Percentiles rank a stretch among this genome's conserved stretches.
Evolutionary conservation across 2,329 filamentous ascomycete genomes (phyloP).

Genomic region (Clarireedia paspali): DNA sequence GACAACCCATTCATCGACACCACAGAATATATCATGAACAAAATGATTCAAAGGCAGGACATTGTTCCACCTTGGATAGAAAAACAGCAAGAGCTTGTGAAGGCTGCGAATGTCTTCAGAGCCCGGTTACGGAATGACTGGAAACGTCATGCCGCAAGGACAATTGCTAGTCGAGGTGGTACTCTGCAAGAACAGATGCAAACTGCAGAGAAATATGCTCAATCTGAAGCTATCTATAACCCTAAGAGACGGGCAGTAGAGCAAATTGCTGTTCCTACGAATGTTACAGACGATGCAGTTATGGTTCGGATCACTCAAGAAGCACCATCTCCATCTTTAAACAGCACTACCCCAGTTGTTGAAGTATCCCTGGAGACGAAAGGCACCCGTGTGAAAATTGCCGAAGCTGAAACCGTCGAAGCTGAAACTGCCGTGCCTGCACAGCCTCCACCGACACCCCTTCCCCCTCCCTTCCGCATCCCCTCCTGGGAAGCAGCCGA

Average conservation of each 20-base stretch:
- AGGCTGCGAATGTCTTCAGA: conserved; percentile 63
- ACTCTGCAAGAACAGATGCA: conserved; percentile 64
- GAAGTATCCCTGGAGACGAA: conserved; percentile 17
- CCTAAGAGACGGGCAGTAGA: conserved; percentile 42
- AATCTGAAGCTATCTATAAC: conserved; percentile 62
- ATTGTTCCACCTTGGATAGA: conserved; percentile 98
- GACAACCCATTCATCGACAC: conserved; percentile 90
- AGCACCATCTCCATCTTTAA: conserved; percentile 17
- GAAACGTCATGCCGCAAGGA: conserved; percentile 71
- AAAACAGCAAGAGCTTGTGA: conserved; percentile 85
- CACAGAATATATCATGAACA: conserved; percentile 97
- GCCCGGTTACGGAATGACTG: conserved; percentile 71
- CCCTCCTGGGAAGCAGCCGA: conserved; percentile 67
- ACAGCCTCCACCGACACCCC: conserved; percentile 18
- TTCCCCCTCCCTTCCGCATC: conserved; percentile 65
- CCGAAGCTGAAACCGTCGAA: background rate
- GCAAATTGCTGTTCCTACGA: conserved; percentile 40
- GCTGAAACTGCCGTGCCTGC: conserved; percentile 3
- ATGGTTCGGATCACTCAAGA: conserved; percentile 39
- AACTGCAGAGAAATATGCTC: conserved; percentile 65
- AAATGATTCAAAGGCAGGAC: conserved; percentile 94
- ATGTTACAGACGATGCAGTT: conserved; percentile 40
- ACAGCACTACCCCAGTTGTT: conserved; percentile 3
- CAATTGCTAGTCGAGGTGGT: conserved; percentile 72
- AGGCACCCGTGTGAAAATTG: conserved; percentile 3